Conservation (phyloP, 2,329 filamentous ascomycete genomes). For the Colletotrichum gigasporum region DNA sequence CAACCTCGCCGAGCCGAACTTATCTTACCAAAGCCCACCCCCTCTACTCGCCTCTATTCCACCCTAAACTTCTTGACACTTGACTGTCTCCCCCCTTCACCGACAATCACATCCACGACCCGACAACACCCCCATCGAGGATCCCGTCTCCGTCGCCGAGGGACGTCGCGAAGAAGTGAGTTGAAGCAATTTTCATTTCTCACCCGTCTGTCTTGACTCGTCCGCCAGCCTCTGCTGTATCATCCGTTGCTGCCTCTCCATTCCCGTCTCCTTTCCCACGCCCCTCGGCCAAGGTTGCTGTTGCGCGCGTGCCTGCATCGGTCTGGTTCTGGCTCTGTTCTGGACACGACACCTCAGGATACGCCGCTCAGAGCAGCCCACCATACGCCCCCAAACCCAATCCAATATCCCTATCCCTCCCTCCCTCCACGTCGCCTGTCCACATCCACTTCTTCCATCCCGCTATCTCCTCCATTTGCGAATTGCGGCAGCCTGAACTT, state of each 20-base stretch:
- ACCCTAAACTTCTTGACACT: constrained; percentile 32
- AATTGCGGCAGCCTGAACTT: constrained; percentile 31
- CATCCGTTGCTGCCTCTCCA: constrained; percentile 7
- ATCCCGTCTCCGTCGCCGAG: constrained; percentile 24
- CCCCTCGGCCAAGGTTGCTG: constrained; percentile 30
- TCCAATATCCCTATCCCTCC: constrained; percentile 32
- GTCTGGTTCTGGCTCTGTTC: constrained; percentile 21
- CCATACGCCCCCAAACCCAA: constrained; percentile 26
- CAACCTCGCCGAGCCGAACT: constrained; percentile 34
- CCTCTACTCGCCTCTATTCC: constrained; percentile 27
- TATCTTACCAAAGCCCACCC: constrained; percentile 31
- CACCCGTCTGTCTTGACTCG: not conserved
- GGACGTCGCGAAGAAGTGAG: constrained; percentile 29
- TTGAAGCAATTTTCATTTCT: constrained; percentile 5
- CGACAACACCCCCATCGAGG: not conserved
- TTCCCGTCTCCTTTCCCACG: constrained; percentile 15
- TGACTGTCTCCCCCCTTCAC: constrained; percentile 30
- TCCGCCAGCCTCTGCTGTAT: constrained; percentile 4
- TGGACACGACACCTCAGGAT: constrained; percentile 33
- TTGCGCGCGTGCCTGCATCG: constrained; percentile 30
- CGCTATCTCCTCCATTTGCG: constrained; percentile 30
- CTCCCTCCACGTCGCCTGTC: constrained; percentile 32
- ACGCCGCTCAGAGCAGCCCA: constrained; percentile 23
- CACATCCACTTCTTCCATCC: constrained; percentile 32
- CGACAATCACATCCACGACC: constrained; percentile 29